Base-by-base conservation (phyloP, 306 rosid species). In the Abrus pulchellus region DNA sequence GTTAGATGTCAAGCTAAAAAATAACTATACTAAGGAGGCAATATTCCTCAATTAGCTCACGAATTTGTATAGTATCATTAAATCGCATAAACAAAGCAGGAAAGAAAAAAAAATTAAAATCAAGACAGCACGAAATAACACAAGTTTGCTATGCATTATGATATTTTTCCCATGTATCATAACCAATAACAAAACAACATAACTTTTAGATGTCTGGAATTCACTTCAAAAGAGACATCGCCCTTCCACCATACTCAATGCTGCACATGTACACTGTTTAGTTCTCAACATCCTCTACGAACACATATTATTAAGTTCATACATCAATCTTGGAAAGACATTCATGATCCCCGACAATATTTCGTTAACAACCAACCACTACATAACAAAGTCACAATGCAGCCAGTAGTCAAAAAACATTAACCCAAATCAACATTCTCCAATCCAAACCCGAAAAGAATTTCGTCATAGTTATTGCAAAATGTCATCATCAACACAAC, bases 21-120 rank as follows among this genome's bases (percentile, higher is more conserved):
- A 6, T 48, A 69, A 53, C 28, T 9, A 45, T n/a, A 33, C 27
- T 29, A 27, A 33, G 69, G 40, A 79, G 73, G 53, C 56, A 75
- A 52, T 29, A 47, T 50, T 73, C 56, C 69, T 55, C 60, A 65
- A 33, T 55, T 28, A 56, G 28, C 9, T 45, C 29, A 66, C 11
- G 32, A 7, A 64, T 11, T 48, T 76, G 43, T 49, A 47, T 20
- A 20, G 20, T 20, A 20, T 20, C 20, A 20, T 47, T 6, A 8
- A 57, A 30, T 28, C 32, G 33, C 54, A 41, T 38, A 34, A 11
- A 8, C 7, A 3, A 27, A 38, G 38, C 30, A 2, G 38, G n/a
- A 9, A 11, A 10, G 45, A 38, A 33, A 7, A 41, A 36, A 4
- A 52, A 49, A 12, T 11, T 49, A 45, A 75, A 75, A 28, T 4